Base-by-base conservation (phyloP, 768 basidiomycete species). In the Phaffia tasmanica region DNA sequence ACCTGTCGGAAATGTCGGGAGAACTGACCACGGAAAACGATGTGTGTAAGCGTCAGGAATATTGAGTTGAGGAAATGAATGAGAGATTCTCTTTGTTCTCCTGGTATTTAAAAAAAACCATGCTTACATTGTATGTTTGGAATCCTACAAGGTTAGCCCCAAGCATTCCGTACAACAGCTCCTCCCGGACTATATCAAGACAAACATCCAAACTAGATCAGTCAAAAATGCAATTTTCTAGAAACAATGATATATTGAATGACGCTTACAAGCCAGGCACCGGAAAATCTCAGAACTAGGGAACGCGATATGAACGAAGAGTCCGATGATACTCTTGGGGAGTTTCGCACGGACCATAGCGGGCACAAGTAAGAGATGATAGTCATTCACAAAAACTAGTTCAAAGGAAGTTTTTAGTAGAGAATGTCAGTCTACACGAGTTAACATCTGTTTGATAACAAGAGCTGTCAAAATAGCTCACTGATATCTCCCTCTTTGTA, bases 1-100 rank as follows among this genome's bases (percentile, higher is more conserved):
- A 88, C 89, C 79, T 90, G 87, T 70, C 89, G 79, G 77, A 89
- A 92, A 74, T 90, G 89, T 19, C 88, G 80, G 0, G 88, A 87
- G 70, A 84, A 87, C 74, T 83, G 55, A n/a, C n/a, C n/a, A n/a
- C n/a, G 23, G 48, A 16, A 87, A 23, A 86, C 84, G 0, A 87
- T 89, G 76, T 23, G 61, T 54, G 42, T 23, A 11, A 30, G 19
- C 18, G 30, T n/a, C 25, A 2, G 67, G 42, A 47, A 35, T 30
- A 18, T 27, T 47, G 46, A 62, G 16, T 15, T 9, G 16, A 64
- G 23, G 60, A 25, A n/a, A 53, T 27, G 25, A 19, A 29, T 57
- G 35, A n/a, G 27, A 53, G 35, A 21, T 54, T 54, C n/a, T 27
- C 21, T n/a, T 27, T 50, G n/a, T 50, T 15, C 15, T 15, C 5